Percentiles rank a stretch among this genome's conserved stretches.
Conservation (phyloP, 192 early-diverging fungal genomes). For the Coemansia sp. region DNA sequence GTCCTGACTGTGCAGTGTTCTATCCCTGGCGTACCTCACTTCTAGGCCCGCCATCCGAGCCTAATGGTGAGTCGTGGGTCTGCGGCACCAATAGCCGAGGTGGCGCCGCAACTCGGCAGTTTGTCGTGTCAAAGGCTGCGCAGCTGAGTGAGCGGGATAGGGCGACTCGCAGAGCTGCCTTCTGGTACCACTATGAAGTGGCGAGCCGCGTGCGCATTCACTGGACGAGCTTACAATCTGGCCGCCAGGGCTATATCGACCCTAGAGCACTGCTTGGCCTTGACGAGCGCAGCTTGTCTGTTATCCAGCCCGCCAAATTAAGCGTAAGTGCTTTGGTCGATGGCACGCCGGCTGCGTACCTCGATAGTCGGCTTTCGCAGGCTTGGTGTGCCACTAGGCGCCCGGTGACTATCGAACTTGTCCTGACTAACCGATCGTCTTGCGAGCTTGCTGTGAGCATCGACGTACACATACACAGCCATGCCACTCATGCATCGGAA, state of each 20-base stretch:
- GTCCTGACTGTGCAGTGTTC: conserved; percentile 22
- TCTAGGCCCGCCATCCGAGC: neutral
- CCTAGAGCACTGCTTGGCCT: conserved; percentile 21
- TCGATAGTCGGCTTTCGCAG: conserved; percentile 16
- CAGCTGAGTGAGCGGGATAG: conserved; percentile 6
- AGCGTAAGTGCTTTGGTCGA: conserved; percentile 12
- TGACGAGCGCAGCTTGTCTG: neutral
- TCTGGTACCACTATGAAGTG: conserved; percentile 36
- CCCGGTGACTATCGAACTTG: conserved; percentile 2
- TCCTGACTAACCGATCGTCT: conserved; percentile 12
- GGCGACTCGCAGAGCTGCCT: conserved; percentile 13
- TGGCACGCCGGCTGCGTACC: neutral
- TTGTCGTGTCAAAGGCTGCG: conserved; percentile 31
- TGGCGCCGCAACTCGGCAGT: conserved; percentile 15
- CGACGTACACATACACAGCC: neutral
- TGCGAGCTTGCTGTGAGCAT: conserved; percentile 5
- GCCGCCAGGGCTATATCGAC: conserved; percentile 31
- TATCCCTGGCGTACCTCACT: conserved; percentile 41
- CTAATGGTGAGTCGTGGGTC: conserved; percentile 15
- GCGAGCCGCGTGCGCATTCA: conserved; percentile 30
- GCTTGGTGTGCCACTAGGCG: neutral
- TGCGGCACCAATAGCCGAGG: neutral
- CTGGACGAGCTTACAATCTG: conserved; percentile 27
- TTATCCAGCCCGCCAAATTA: conserved; percentile 14
- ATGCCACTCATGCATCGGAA: neutral